phyloP scores from a whole-genome alignment of 2,329 filamentous ascomycete genomes.

The Emergomyces orientalis region DNA sequence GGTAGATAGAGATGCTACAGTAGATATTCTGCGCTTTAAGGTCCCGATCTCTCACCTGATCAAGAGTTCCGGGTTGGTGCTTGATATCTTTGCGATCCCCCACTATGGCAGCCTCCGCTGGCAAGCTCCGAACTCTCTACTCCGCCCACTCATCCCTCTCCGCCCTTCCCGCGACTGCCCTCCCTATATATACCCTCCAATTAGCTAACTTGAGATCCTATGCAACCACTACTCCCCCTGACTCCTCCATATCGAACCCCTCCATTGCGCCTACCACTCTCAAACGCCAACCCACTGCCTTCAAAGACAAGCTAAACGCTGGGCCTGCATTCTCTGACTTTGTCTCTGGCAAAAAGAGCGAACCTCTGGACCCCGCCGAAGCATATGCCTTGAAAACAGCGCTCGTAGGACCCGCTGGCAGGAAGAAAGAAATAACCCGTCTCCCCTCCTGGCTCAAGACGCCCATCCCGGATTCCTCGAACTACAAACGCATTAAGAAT shows the following conservation, averaged over 20 bases:
- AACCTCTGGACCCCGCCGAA: slow-evolving; percentile 39
- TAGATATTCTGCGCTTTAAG: neutral
- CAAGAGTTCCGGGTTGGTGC: neutral
- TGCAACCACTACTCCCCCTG: slow-evolving; percentile 32
- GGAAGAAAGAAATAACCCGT: slow-evolving; percentile 59
- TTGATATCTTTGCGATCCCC: neutral
- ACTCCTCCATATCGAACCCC: slow-evolving; percentile 23
- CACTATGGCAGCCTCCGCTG: slow-evolving; percentile 29
- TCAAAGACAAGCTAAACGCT: slow-evolving; percentile 54
- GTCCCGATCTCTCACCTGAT: neutral
- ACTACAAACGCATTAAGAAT: slow-evolving; percentile 91
- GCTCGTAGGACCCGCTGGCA: slow-evolving; percentile 51
- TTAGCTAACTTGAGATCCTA: slow-evolving; percentile 24
- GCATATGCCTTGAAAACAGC: slow-evolving; percentile 54
- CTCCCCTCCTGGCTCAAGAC: slow-evolving; percentile 95
- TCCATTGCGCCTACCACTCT: slow-evolving; percentile 44
- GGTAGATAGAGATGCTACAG: neutral
- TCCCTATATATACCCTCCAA: slow-evolving; percentile 3
- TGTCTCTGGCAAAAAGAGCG: slow-evolving; percentile 40
- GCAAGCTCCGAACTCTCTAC: slow-evolving; percentile 26
- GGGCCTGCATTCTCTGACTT: slow-evolving; percentile 59
- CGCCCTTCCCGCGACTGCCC: slow-evolving; percentile 12
- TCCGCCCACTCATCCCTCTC: slow-evolving; percentile 18
- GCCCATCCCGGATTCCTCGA: slow-evolving; percentile 73
- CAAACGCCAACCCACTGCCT: slow-evolving; percentile 40